phyloP scores from a whole-genome alignment of 257 asterid species.

The Apocynum venetum region DNA sequence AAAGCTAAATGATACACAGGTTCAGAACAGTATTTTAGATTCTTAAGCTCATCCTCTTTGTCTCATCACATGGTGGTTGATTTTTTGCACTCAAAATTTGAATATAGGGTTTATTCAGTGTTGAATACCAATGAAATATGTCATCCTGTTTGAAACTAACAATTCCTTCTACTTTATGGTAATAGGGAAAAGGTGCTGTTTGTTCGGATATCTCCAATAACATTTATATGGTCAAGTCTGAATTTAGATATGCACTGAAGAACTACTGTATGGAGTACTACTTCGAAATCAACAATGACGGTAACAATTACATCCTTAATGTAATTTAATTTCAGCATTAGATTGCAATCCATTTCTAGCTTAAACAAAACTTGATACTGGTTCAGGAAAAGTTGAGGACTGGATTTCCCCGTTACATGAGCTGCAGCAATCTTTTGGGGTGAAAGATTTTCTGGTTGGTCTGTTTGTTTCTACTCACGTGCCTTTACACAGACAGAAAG shows the following conservation, averaged over 20 bases:
- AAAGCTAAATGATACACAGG: too few species aligned
- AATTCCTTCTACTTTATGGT: slow-evolving; percentile 21
- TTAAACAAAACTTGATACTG: slow-evolving; percentile 20
- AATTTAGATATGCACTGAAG: slow-evolving; percentile 68
- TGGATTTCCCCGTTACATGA: slow-evolving; percentile 73
- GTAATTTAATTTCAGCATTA: slow-evolving; percentile 15
- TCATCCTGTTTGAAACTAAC: neutral
- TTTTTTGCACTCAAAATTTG: neutral
- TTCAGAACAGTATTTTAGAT: neutral
- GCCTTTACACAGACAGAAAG: neutral
- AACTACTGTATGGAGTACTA: slow-evolving; percentile 79
- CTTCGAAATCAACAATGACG: slow-evolving; percentile 46
- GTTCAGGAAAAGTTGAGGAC: slow-evolving; percentile 52
- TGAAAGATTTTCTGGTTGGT: slow-evolving; percentile 84
- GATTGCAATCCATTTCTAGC: slow-evolving; percentile 8
- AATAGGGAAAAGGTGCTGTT: slow-evolving; percentile 66
- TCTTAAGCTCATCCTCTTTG: neutral
- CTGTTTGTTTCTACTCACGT: slow-evolving; percentile 23
- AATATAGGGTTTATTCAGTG: neutral
- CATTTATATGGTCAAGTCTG: slow-evolving; percentile 70
- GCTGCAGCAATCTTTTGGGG: slow-evolving; percentile 83
- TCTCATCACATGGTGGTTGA: neutral
- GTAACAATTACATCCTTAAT: slow-evolving; percentile 30
- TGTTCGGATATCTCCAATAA: slow-evolving; percentile 43
- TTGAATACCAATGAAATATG: neutral